Conservation (phyloP, 331 rosid species). For the Dryas integrifolia region DNA sequence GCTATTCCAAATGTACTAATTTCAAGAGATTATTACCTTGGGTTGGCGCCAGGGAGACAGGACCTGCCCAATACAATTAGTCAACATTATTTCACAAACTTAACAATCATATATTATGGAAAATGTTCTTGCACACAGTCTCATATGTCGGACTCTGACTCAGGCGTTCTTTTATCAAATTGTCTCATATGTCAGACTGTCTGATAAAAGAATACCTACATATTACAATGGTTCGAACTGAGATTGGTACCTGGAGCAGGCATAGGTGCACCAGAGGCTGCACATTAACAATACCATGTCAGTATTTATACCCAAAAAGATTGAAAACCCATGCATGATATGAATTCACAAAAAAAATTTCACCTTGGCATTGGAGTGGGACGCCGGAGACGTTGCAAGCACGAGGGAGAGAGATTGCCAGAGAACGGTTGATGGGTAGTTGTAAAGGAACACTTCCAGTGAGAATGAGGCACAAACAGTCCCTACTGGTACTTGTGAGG, state of each 20-base stretch:
- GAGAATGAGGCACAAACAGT: constrained; percentile 62
- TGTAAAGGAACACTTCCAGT: constrained; percentile 59
- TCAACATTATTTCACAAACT: constrained; percentile 10
- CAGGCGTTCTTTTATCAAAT: no score
- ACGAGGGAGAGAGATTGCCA: constrained; percentile 78
- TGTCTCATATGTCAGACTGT: no score
- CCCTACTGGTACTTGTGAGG: constrained; percentile 50
- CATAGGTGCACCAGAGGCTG: constrained; percentile 63
- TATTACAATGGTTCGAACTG: no score
- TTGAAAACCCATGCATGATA: background rate
- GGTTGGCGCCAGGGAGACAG: constrained; percentile 48
- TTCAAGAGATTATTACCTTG: constrained; percentile 40
- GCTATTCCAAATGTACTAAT: background rate
- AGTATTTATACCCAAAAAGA: constrained; percentile 4
- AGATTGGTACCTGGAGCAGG: constrained; percentile 69
- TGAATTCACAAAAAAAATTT: background rate
- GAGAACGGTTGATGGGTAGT: constrained; percentile 57
- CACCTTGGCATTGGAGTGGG: constrained; percentile 78
- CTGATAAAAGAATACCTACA: no score
- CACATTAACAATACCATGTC: constrained; percentile 23
- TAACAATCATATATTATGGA: background rate
- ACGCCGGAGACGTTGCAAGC: constrained; percentile 78
- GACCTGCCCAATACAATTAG: constrained; percentile 41
- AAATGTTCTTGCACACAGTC: background rate
- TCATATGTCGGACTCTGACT: no score